A percentile compares a stretch with the other conserved stretches of the same genome.
Conservation (phyloP, 1,284 basidiomycete species). For the Cutaneotrichosporon cutaneum region DNA sequence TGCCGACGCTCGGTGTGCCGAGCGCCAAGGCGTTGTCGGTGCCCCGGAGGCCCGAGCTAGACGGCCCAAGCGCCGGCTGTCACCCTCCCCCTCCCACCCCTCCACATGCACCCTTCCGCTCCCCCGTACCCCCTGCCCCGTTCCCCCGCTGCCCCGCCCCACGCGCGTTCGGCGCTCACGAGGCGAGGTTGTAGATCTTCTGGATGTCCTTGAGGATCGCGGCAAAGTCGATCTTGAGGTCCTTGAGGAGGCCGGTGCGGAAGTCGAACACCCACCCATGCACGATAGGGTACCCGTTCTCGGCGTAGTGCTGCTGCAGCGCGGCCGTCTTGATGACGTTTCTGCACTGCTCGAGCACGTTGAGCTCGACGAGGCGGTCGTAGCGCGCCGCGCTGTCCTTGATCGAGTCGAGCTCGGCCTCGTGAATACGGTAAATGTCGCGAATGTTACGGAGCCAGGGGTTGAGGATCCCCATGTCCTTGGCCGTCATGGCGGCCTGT, state of each 20-base stretch:
- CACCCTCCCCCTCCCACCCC: background rate
- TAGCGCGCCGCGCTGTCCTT: slow-evolving; percentile 12
- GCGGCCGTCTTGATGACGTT: slow-evolving; percentile 29
- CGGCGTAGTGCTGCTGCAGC: slow-evolving; percentile 19
- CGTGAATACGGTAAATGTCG: slow-evolving; percentile 26
- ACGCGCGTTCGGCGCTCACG: background rate
- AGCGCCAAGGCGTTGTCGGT: no score
- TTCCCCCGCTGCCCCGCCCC: background rate
- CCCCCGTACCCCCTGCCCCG: background rate
- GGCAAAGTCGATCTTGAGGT: slow-evolving; percentile 23
- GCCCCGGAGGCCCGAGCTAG: no score
- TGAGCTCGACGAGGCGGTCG: slow-evolving; percentile 27
- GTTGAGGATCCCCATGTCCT: slow-evolving; percentile 27
- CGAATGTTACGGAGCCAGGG: slow-evolving; percentile 29
- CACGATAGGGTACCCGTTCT: slow-evolving; percentile 23
- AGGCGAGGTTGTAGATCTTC: slow-evolving; percentile 27
- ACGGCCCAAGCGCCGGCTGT: no score
- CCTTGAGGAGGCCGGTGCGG: slow-evolving; percentile 23
- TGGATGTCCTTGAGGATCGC: slow-evolving; percentile 20
- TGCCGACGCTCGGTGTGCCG: no score
- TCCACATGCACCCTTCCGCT: background rate
- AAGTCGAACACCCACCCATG: slow-evolving; percentile 28
- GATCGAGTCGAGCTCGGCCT: slow-evolving; percentile 23
- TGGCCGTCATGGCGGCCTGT: slow-evolving; percentile 26
- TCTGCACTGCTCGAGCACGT: slow-evolving; percentile 26